A percentile compares a stretch with the other conserved stretches of the same genome.
phyloP scores from a whole-genome alignment of 164 flowering plant species.

The Vitis rotundifolia region DNA sequence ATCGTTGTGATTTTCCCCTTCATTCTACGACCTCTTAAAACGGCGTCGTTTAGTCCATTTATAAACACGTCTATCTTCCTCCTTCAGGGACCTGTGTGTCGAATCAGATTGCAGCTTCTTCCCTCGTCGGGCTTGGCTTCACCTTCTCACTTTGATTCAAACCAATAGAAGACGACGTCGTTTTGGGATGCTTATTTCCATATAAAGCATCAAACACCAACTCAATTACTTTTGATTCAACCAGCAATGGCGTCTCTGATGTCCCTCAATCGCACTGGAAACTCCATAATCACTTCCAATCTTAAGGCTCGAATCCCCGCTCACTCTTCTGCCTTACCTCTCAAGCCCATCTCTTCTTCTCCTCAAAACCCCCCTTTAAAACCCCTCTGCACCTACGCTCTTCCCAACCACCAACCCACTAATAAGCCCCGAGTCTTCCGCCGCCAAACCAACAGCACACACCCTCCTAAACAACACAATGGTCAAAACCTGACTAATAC shows the following conservation, averaged over 20 bases:
- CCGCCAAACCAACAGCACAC: slow-evolving; percentile 5
- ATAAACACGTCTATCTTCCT: too few relatives aligned
- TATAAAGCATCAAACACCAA: too few relatives aligned
- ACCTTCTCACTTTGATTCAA: too few relatives aligned
- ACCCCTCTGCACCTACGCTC: slow-evolving; percentile 16
- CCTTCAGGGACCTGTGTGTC: too few relatives aligned
- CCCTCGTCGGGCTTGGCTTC: too few relatives aligned
- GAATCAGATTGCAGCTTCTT: too few relatives aligned
- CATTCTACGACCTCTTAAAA: too few relatives aligned
- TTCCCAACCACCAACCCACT: not conserved
- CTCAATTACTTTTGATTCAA: too few relatives aligned
- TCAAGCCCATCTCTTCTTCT: not conserved
- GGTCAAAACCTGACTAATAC: not conserved
- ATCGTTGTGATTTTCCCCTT: too few relatives aligned
- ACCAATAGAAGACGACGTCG: too few relatives aligned
- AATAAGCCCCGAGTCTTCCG: slow-evolving; percentile 6
- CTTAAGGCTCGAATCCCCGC: slow-evolving; percentile 3
- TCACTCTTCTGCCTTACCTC: not conserved
- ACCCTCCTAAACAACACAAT: slow-evolving; percentile 1
- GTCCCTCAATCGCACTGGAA: slow-evolving; percentile 9
- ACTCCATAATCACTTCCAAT: slow-evolving; percentile 12
- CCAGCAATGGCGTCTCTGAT: slow-evolving; percentile 23
- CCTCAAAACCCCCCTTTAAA: not conserved
- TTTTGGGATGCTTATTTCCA: too few relatives aligned
- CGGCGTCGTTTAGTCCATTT: too few relatives aligned